These are phyloP conservation scores for Populus nigra DNA, from an alignment of 345 rosid species.

Conservation along the genomic window DNA sequence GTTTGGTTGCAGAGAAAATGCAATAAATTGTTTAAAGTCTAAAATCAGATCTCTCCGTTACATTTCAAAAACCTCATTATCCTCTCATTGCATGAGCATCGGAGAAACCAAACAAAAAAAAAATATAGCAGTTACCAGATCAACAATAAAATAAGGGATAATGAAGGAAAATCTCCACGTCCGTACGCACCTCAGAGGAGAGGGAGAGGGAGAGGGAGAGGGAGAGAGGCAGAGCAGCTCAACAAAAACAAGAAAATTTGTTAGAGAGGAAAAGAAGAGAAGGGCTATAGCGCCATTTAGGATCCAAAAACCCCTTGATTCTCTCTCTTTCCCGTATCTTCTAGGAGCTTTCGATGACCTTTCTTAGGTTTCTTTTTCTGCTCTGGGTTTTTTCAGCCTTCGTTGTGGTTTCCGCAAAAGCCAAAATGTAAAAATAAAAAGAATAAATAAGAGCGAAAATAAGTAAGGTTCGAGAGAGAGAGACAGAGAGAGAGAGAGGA, in stretches of 20 bases:
- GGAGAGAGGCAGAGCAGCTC: not conserved
- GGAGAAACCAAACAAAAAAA: not conserved
- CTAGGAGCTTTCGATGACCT: not conserved
- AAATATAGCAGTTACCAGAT: not conserved
- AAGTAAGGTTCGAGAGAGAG: not conserved
- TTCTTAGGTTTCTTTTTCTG: not conserved
- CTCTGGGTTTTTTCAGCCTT: not conserved
- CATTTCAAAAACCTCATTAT: not conserved
- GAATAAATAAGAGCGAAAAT: too few species aligned
- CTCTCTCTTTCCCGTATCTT: not conserved
- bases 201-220: not conserved
- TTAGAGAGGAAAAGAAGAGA: not conserved
- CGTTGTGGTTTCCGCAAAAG: not conserved
- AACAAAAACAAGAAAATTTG: conserved; percentile 1
- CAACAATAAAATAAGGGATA: not conserved
- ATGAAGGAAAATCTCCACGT: not conserved
- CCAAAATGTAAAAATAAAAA: not conserved
- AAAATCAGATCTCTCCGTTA: conserved; percentile 13
- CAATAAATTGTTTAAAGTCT: not conserved
- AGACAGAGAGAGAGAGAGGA: not conserved
- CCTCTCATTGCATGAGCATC: conserved; percentile 1
- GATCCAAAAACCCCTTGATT: not conserved
- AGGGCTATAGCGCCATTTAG: conserved; percentile 11
- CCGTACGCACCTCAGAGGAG: not conserved
- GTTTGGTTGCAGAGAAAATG: not conserved